These are phyloP conservation scores for Glycine soja DNA, from an alignment of 306 rosid genomes.

Conservation along the genomic window DNA sequence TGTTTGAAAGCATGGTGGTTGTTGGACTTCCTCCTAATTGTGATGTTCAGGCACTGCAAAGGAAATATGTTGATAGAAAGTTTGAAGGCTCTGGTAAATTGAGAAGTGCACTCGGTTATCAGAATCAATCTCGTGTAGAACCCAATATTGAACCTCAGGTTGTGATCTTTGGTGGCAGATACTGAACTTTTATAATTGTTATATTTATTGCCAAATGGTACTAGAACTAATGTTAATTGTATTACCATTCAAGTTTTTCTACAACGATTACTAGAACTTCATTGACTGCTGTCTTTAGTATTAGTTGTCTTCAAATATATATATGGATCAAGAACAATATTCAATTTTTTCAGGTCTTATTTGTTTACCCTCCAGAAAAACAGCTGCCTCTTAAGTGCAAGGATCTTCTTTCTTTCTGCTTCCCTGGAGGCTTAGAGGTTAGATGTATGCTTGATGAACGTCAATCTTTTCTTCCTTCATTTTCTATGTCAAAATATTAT, in stretches of 20 bases:
- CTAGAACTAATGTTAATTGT: conserved; percentile 25
- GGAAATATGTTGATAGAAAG: conserved; percentile 71
- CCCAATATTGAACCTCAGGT: conserved; percentile 96
- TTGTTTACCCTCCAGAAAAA: conserved; percentile 93
- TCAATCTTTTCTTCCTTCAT: conserved; percentile 18
- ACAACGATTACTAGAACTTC: background rate
- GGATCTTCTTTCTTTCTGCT: conserved; percentile 94
- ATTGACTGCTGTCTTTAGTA: conserved; percentile 22
- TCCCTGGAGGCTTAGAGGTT: conserved; percentile 96
- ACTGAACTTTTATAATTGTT: conserved; percentile 34
- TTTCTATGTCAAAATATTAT: conserved; percentile 25
- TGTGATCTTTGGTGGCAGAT: conserved; percentile 54
- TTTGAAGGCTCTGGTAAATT: conserved; percentile 71
- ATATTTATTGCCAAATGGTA: conserved; percentile 35
- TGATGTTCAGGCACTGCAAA: conserved; percentile 80
- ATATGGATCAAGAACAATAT: conserved; percentile 18
- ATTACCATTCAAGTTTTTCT: conserved; percentile 17
- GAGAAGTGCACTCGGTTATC: conserved; percentile 70
- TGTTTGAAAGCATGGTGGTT: conserved; percentile 94
- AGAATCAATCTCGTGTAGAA: conserved; percentile 74
- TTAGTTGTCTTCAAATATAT: conserved; percentile 17
- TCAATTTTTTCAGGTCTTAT: conserved; percentile 68
- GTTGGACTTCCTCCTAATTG: conserved; percentile 95
- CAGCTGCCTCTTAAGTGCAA: conserved; percentile 82
- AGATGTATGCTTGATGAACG: conserved; percentile 49